Percentiles rank a stretch among this genome's conserved stretches.
These are phyloP conservation scores for Senna siamea DNA, from an alignment of 306 rosid species.

Conservation along the genomic window DNA sequence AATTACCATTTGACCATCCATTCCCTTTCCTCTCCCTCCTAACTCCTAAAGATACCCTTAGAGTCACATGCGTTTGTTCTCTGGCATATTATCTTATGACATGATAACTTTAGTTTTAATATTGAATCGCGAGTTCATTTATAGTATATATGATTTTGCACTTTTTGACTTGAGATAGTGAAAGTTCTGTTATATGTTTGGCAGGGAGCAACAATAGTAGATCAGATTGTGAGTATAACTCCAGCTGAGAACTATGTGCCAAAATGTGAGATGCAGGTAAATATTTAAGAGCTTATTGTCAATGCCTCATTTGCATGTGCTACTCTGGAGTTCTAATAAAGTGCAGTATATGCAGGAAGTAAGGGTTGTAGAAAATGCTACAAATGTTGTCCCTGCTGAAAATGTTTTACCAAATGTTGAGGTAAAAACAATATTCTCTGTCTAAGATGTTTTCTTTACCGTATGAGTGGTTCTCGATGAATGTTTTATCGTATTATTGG, in stretches of 20 bases:
- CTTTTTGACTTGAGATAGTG: slow-evolving; percentile 5
- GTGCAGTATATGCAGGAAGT: slow-evolving; percentile 59
- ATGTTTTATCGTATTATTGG: background rate
- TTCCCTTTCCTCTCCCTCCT: too few species aligned
- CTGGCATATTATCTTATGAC: background rate
- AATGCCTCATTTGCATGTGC: slow-evolving; percentile 3
- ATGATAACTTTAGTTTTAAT: background rate
- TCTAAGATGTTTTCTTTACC: background rate
- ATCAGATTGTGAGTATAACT: slow-evolving; percentile 66
- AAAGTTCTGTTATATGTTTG: slow-evolving; percentile 18
- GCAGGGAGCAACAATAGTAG: slow-evolving; percentile 82
- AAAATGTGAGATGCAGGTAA: slow-evolving; percentile 50
- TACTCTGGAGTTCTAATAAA: slow-evolving; percentile 4
- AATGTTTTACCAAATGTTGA: slow-evolving; percentile 43
- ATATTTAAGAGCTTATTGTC: slow-evolving; percentile 6
- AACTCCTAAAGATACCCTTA: background rate
- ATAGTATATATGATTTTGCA: background rate
- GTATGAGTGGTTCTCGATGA: background rate
- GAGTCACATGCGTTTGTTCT: slow-evolving; percentile 3
- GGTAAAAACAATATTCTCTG: slow-evolving; percentile 37
- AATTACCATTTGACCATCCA: too few species aligned
- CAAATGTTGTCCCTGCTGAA: slow-evolving; percentile 46
- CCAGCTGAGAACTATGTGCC: slow-evolving; percentile 59
- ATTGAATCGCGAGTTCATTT: background rate
- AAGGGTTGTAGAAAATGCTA: slow-evolving; percentile 48